These are phyloP conservation scores for Aspergillus floridensis DNA, from an alignment of 2,329 filamentous ascomycete genomes.

Conservation along the genomic window DNA sequence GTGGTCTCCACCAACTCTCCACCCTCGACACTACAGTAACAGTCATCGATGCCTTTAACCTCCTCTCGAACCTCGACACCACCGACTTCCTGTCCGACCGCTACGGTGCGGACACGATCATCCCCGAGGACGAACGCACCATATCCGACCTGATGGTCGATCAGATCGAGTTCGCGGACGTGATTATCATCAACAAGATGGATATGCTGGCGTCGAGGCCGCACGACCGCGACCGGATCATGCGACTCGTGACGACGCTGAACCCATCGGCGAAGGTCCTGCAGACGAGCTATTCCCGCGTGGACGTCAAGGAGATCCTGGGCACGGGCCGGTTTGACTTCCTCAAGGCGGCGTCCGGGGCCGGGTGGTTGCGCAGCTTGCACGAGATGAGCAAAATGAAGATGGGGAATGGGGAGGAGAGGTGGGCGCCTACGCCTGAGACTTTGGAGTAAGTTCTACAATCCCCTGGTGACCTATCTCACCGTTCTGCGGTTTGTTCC, in stretches of 20 bases:
- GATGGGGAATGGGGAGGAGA: constrained; percentile 50
- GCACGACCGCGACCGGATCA: constrained; percentile 47
- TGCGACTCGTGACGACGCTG: constrained; percentile 57
- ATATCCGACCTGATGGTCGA: constrained; percentile 75
- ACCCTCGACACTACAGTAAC: constrained; percentile 70
- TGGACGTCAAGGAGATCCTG: constrained; percentile 63
- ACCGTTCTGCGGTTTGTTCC: neutral
- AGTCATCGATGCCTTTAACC: constrained; percentile 69
- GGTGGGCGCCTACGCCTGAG: constrained; percentile 65
- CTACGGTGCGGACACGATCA: constrained; percentile 57
- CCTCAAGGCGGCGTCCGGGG: constrained; percentile 61
- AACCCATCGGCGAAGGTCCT: constrained; percentile 67
- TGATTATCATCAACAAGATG: constrained; percentile 68
- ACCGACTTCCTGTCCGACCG: constrained; percentile 65
- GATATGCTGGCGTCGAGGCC: constrained; percentile 55
- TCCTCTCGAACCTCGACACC: constrained; percentile 70
- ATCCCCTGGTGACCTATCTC: neutral
- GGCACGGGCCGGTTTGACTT: constrained; percentile 66
- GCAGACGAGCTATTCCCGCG: constrained; percentile 57
- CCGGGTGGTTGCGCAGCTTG: constrained; percentile 68
- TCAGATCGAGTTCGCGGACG: constrained; percentile 74
- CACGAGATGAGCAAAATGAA: constrained; percentile 65
- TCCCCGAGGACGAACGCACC: constrained; percentile 67
- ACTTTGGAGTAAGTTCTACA: constrained; percentile 58
- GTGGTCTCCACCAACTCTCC: constrained; percentile 65